Conservation (phyloP, 257 asterid genomes). For the Ilex asprella region DNA sequence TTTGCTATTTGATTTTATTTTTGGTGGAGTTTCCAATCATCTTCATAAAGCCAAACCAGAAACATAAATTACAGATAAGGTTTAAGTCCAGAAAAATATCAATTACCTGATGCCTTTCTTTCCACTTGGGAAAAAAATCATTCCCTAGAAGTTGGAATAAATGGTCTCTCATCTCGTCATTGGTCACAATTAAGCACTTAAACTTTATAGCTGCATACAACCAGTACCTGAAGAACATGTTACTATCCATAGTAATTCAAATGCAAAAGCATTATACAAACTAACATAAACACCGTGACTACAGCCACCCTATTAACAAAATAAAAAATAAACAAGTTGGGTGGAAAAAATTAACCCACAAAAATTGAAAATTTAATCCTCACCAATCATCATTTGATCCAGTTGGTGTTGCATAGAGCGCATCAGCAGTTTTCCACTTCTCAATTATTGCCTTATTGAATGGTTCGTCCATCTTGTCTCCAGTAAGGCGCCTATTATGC, state of each 20-base stretch:
- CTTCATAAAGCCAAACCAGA: too few species aligned
- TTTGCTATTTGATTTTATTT: too few species aligned
- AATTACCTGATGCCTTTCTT: slow-evolving; percentile 87
- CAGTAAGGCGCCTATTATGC: slow-evolving; percentile 71
- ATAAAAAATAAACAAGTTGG: background rate
- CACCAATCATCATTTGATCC: slow-evolving; percentile 98
- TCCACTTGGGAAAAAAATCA: slow-evolving; percentile 86
- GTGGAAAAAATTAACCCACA: background rate
- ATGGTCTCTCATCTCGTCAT: slow-evolving; percentile 96
- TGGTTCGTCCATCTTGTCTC: slow-evolving; percentile 67
- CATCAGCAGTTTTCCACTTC: slow-evolving; percentile 70
- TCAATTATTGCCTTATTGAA: slow-evolving; percentile 45
- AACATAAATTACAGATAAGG: background rate
- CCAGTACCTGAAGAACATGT: slow-evolving; percentile 72
- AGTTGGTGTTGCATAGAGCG: slow-evolving; percentile 82
- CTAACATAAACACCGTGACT: background rate
- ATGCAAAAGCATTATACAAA: slow-evolving; percentile 4
- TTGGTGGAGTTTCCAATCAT: too few species aligned
- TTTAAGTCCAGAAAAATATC: slow-evolving; percentile 1
- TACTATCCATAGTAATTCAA: slow-evolving; percentile 11
- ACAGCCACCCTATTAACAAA: background rate
- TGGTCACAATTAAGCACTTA: slow-evolving; percentile 65
- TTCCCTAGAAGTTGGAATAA: slow-evolving; percentile 83
- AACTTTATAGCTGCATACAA: slow-evolving; percentile 85
- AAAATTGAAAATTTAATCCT: slow-evolving; percentile 9